Percentiles rank a stretch among this genome's conserved stretches.
phyloP scores from a whole-genome alignment of 1,284 basidiomycete genomes.

The Pholiota adiposa region DNA sequence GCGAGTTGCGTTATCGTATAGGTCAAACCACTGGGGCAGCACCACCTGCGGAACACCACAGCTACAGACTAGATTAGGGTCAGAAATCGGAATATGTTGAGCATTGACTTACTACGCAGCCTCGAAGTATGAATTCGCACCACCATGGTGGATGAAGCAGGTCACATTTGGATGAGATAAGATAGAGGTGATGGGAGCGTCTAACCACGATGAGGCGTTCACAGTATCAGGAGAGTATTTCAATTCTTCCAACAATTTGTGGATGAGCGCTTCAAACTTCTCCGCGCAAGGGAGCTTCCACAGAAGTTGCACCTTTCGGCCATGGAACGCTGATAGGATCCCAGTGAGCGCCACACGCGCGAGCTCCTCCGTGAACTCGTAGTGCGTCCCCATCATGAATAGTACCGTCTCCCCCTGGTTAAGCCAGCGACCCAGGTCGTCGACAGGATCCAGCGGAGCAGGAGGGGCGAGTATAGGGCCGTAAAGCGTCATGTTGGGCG shows the following conservation, averaged over 20 bases:
- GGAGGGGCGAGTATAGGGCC: not conserved
- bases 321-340: not conserved
- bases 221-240: not conserved
- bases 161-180: not conserved
- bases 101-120: slow-evolving; percentile 3
- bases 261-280: not conserved
- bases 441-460: not conserved
- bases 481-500: slow-evolving; percentile 4
- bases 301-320: not conserved
- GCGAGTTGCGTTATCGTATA: slow-evolving; percentile 2
- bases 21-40: slow-evolving; percentile 3
- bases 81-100: not conserved
- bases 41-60: slow-evolving; percentile 1
- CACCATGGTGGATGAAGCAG: slow-evolving; percentile 1
- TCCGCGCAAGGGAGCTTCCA: slow-evolving; percentile 1
- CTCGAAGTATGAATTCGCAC: slow-evolving; percentile 6
- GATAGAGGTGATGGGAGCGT: not conserved
- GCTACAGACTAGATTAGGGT: not conserved
- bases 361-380: not conserved
- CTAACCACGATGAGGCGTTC: not conserved
- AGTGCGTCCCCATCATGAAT: slow-evolving; percentile 3
- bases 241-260: not conserved
- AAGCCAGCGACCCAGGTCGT: not conserved
- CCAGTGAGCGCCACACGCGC: not conserved
- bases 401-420: not conserved